phyloP scores from a whole-genome alignment of 2,329 filamentous ascomycete genomes.

The Thermoascus crustaceus region DNA sequence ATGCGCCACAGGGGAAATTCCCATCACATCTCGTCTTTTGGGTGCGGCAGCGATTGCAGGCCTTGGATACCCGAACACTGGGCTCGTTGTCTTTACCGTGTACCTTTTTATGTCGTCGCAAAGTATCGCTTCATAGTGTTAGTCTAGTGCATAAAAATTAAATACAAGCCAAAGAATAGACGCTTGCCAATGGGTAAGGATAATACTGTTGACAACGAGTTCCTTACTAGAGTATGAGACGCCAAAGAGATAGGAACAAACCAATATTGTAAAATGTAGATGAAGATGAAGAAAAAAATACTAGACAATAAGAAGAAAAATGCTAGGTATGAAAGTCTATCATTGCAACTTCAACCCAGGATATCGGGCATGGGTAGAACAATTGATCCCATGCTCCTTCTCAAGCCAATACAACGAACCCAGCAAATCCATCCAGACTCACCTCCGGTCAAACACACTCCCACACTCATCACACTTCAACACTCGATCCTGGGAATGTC shows the following conservation, averaged over 20 bases:
- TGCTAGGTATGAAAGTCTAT: too few species aligned
- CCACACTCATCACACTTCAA: constrained; percentile 6
- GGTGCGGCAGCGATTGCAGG: constrained; percentile 9
- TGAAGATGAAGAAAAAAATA: too few species aligned
- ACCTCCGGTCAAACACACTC: constrained; percentile 6
- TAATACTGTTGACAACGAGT: too few species aligned
- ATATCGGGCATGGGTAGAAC: too few species aligned
- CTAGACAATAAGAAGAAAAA: too few species aligned
- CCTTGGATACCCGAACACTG: constrained; percentile 1
- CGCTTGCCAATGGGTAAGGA: too few species aligned
- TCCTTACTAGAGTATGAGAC: too few species aligned
- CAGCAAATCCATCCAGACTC: neutral
- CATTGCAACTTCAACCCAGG: neutral
- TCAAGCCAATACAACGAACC: neutral
- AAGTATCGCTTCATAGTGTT: constrained; percentile 5
- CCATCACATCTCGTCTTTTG: constrained; percentile 10
- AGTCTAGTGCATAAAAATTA: neutral
- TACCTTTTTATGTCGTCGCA: constrained; percentile 7
- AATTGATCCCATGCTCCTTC: too few species aligned
- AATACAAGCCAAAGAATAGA: neutral
- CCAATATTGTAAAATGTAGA: too few species aligned
- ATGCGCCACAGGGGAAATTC: constrained; percentile 6
- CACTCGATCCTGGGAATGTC: constrained; percentile 2
- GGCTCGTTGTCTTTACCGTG: constrained; percentile 3
- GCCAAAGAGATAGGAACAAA: too few species aligned